Evolutionary conservation across 2,329 filamentous ascomycete species (phyloP).

Genomic region (Pseudogymnoascus sp.): DNA sequence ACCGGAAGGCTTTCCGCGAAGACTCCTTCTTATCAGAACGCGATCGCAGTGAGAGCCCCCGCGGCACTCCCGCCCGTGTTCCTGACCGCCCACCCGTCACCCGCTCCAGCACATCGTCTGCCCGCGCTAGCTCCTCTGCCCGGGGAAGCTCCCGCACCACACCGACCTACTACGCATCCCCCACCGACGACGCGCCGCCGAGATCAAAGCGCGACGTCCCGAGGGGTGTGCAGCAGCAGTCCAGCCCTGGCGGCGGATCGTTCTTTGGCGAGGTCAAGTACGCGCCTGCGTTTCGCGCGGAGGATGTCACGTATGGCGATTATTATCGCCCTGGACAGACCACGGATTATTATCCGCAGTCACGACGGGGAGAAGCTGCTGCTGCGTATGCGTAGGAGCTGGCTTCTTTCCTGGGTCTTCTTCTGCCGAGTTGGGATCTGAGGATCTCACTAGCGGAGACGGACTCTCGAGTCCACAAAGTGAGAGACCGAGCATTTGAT

Average conservation of each 20-base stretch:
- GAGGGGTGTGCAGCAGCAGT: background rate
- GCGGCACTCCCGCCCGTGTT: slow-evolving; percentile 10
- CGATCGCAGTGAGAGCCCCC: slow-evolving; percentile 21
- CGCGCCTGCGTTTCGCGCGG: background rate
- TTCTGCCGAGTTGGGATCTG: background rate
- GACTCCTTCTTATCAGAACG: slow-evolving; percentile 14
- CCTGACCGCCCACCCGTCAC: slow-evolving; percentile 15
- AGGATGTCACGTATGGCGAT: slow-evolving; percentile 4
- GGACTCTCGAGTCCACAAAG: background rate
- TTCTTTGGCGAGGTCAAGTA: slow-evolving; percentile 10
- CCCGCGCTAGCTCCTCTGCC: background rate
- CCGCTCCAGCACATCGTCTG: slow-evolving; percentile 7
- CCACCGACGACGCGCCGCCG: background rate
- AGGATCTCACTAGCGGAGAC: background rate
- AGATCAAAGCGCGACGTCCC: background rate
- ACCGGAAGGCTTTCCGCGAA: slow-evolving; percentile 18
- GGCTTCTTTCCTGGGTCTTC: background rate
- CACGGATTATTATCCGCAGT: background rate
- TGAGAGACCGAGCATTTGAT: background rate
- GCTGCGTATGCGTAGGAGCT: background rate
- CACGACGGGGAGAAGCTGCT: background rate
- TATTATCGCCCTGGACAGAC: background rate
- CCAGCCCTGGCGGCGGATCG: background rate
- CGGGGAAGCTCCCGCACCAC: background rate
- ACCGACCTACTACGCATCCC: background rate